Evolutionary conservation across 805 yeast species (phyloP), one percentile per base, ranked within the genome.

Genomic region (Barnettozyma sucrosica): DNA sequence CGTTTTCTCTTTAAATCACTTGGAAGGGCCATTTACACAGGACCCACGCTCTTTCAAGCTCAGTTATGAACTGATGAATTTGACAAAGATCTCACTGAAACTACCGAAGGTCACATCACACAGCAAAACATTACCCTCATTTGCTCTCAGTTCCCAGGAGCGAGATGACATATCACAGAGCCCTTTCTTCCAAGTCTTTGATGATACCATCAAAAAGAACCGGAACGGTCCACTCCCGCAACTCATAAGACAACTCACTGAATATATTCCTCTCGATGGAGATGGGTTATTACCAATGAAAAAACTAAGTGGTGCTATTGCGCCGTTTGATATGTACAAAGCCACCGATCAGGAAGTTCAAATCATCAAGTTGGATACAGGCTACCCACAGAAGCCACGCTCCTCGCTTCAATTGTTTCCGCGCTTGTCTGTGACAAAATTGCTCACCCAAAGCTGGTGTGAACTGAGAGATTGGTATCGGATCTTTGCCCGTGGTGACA

Each of bases 401-500:
- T 23, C 37, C 38, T 21, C 13, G 25, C 41, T 9, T 10, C 41
- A 2, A 38, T 50, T 16, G 44, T 51, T 2, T 24, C 51, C 25
- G 32, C 18, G 3, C 55, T 55, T 81, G 14, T 75, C 81, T 1
- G 89, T 84, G 4, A 82, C 90, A 0, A 75, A 71, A 46, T 59
- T 85, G 8, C 63, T 82, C 10, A 76, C 83, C 0, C 69, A 75
- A 28, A 63, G 72, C 14, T 85, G 89, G 86, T 85, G 93, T 67
- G 92, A 85, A 61, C 64, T 85, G 41, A 66, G 79, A 36, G 70
- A 67, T 18, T 70, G 74, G 49, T 85, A 79, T 58, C 70, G 72
- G 21, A 58, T 79, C 0, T 84, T 76, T 54, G 66, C 81, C 0
- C 71, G 72, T 19, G 65, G 72, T 6, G 64, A 61, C 2, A 55